Percentiles rank a stretch among this genome's conserved stretches.
phyloP scores from a whole-genome alignment of 805 yeast genomes.

The Monosporozyma aerobia region DNA sequence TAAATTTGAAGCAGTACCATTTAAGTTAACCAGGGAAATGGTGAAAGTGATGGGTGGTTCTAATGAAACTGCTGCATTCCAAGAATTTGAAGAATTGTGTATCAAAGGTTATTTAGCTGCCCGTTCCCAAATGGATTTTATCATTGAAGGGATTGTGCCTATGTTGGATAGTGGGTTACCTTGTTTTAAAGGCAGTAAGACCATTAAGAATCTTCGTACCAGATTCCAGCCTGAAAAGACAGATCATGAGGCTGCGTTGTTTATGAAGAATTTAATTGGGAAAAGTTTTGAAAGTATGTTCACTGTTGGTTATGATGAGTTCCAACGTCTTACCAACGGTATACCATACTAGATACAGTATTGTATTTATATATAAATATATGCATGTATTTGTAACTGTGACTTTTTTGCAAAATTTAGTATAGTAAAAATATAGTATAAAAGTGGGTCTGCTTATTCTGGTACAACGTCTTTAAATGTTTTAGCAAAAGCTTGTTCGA shows the following conservation, averaged over 20 bases:
- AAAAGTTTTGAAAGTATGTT: constrained; percentile 80
- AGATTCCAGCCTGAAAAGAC: constrained; percentile 75
- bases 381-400: not conserved
- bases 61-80: constrained; percentile 72
- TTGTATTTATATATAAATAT: not conserved
- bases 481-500: constrained; percentile 72
- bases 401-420: not conserved
- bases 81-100: constrained; percentile 91
- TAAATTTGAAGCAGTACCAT: constrained; percentile 95
- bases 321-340: constrained; percentile 93
- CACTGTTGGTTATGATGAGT: constrained; percentile 94
- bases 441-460: constrained; percentile 2
- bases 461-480: constrained; percentile 22
- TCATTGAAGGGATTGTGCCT: constrained; percentile 76
- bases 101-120: constrained; percentile 85
- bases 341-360: constrained; percentile 62
- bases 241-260: constrained; percentile 77
- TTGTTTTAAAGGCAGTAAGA: constrained; percentile 76
- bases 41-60: constrained; percentile 92
- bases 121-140: constrained; percentile 78
- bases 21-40: constrained; percentile 94
- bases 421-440: not conserved
- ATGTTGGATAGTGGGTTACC: constrained; percentile 95
- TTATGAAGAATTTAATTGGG: constrained; percentile 64
- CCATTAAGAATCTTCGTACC: constrained; percentile 65